Conservation (phyloP, 2,329 filamentous ascomycete genomes). For the Exophiala xenobiotica region DNA sequence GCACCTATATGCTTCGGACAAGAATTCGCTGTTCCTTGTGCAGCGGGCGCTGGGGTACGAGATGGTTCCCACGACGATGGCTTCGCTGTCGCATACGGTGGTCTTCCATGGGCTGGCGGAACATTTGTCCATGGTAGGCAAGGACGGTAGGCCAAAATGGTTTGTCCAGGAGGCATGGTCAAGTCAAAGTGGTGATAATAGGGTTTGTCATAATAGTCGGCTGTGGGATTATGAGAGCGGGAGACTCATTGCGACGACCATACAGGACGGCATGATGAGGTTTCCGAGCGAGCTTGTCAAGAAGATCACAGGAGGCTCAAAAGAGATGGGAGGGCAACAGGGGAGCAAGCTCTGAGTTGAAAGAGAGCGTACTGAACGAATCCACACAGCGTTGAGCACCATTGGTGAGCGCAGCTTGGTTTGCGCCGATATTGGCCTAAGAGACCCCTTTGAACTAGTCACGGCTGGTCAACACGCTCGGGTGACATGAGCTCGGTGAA, state of each 20-base stretch:
- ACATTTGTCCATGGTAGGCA: constrained; percentile 44
- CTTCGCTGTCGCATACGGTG: constrained; percentile 50
- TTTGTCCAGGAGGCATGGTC: constrained; percentile 52
- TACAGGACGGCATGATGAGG: constrained; percentile 52
- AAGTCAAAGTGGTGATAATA: constrained; percentile 44
- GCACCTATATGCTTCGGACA: constrained; percentile 58
- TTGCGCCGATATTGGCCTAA: too few relatives aligned
- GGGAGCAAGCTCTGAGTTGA: too few relatives aligned
- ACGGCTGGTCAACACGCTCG: too few relatives aligned
- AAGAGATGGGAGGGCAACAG: too few relatives aligned
- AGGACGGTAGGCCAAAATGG: constrained; percentile 41
- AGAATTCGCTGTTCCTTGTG: constrained; percentile 55
- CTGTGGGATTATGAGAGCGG: constrained; percentile 42
- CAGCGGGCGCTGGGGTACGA: constrained; percentile 49
- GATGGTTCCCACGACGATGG: constrained; percentile 43
- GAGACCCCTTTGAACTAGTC: too few relatives aligned
- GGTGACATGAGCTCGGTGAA: too few relatives aligned
- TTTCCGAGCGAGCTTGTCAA: constrained; percentile 19
- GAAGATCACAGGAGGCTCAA: background rate
- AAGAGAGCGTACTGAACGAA: too few relatives aligned
- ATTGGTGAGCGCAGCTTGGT: too few relatives aligned
- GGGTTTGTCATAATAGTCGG: constrained; percentile 49
- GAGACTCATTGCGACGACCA: constrained; percentile 46
- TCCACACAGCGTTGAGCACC: too few relatives aligned
- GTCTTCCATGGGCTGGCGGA: constrained; percentile 47